Base-by-base conservation (phyloP, 2,329 filamentous ascomycete species). In the Alternaria brassicae region DNA sequence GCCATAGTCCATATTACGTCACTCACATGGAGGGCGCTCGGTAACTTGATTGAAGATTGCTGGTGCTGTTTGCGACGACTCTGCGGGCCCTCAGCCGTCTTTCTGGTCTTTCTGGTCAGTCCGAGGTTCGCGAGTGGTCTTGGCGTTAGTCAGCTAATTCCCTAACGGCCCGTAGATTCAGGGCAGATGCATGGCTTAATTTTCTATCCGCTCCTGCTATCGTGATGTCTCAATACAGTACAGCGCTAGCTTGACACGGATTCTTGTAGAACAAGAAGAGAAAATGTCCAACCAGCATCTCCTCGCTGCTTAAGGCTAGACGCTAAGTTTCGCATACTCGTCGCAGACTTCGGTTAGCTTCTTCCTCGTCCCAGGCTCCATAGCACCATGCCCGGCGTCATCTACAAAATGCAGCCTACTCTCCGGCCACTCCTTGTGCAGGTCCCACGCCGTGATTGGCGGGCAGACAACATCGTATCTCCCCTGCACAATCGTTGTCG, bases 391-490 rank as follows among this genome's bases (percentile, higher is more conserved):
- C 6, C 77, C 77, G 1, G 77, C 73, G 63, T 76, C 74, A 25
- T 61, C 53, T 23, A 76, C 61, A 64, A 69, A 77, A 54, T 73
- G 66, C 54, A 79, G 50, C 54, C 63, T 72, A 6, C 74, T 74
- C 54, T 72, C 66, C 4, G 76, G 75, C 53, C 78, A 73, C 5
- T 74, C 75, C 55, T 81, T 74, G 51, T 81, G 78, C 36, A 82
- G 55, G 10, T 79, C 77, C 78, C 78, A 82, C 17, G 78, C 78
- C 17, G 78, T 79, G 55, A 77, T 74, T 3, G 80, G 74, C 5
- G 81, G 79, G 60, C 80, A 82, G 3, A 82, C 77, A 13, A 82
- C 67, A 66, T 82, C 81, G 51, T 81, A 81, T n/a, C 81, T 73
- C 1, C 81, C 81, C 60, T 83, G 80, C 13, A 82, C 73, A 37